phyloP scores from a whole-genome alignment of 352 stramenopile genomes.

The Phytophthora niederhauseri region DNA sequence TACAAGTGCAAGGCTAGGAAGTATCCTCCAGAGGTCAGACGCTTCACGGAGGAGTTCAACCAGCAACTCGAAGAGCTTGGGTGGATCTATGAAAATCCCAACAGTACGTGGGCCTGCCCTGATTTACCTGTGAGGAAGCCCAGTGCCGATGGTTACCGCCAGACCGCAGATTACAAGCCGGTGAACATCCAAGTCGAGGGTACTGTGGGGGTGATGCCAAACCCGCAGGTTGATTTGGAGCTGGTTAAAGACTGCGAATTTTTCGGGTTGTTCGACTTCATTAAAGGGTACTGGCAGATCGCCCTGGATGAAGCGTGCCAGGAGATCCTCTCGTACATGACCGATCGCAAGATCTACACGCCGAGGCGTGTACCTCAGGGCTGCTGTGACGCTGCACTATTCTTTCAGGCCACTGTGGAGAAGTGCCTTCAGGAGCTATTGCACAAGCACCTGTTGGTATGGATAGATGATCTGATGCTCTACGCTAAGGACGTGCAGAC shows the following conservation, averaged over 20 bases:
- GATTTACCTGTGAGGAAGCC: slow-evolving; percentile 4
- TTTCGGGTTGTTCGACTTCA: slow-evolving; percentile 24
- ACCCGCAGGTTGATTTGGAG: slow-evolving; percentile 14
- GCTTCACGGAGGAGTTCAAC: slow-evolving; percentile 25
- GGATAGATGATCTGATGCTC: slow-evolving; percentile 37
- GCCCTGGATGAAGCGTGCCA: slow-evolving; percentile 1
- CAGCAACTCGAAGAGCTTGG: slow-evolving; percentile 19
- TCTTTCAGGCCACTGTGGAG: slow-evolving; percentile 8
- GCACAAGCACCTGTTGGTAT: slow-evolving; percentile 8
- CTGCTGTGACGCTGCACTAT: slow-evolving; percentile 2
- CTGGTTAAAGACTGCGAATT: not conserved
- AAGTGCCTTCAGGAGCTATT: slow-evolving; percentile 5
- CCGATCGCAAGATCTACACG: slow-evolving; percentile 18
- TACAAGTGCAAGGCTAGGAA: slow-evolving; percentile 17
- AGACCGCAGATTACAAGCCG: slow-evolving; percentile 32
- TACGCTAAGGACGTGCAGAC: slow-evolving; percentile 22
- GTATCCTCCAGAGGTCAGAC: slow-evolving; percentile 20
- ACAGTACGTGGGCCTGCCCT: slow-evolving; percentile 24
- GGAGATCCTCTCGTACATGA: slow-evolving; percentile 10
- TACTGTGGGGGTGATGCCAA: slow-evolving; percentile 31
- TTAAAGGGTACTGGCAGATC: slow-evolving; percentile 13
- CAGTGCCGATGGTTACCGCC: slow-evolving; percentile 13
- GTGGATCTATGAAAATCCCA: slow-evolving; percentile 24
- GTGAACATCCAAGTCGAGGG: slow-evolving; percentile 19
- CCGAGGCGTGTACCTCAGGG: not conserved